Evolutionary conservation across 306 rosid species (phyloP).

Genomic region (Vigna trinervia): DNA sequence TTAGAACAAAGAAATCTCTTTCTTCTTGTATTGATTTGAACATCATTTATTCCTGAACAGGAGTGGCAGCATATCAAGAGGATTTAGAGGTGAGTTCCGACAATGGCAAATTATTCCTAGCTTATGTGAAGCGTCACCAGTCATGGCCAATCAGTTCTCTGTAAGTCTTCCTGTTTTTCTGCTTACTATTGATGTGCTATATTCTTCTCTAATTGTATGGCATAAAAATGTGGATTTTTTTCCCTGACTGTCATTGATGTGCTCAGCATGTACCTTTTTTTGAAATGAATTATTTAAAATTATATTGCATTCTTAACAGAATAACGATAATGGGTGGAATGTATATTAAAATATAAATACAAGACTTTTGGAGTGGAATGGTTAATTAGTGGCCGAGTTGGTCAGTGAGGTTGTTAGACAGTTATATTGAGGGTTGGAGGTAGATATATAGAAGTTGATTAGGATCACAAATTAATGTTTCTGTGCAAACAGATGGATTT

Average conservation of each 20-base stretch:
- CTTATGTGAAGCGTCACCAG: conserved; percentile 82
- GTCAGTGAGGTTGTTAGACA: not conserved
- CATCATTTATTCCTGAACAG: conserved; percentile 53
- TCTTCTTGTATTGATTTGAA: conserved; percentile 43
- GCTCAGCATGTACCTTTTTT: not conserved
- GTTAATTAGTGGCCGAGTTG: not conserved
- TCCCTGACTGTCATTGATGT: conserved; percentile 12
- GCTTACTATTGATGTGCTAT: conserved; percentile 34
- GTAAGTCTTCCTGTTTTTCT: conserved; percentile 58
- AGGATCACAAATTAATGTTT: conserved; percentile 1
- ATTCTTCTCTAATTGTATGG: conserved; percentile 40
- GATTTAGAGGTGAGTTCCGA: conserved; percentile 97
- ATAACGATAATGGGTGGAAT: not conserved
- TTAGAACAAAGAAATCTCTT: not conserved
- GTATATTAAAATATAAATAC: not conserved
- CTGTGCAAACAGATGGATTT: not conserved
- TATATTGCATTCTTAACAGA: conserved; percentile 8
- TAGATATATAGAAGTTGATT: not conserved
- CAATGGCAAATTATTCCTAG: conserved; percentile 98
- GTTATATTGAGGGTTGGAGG: not conserved
- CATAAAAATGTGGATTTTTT: conserved; percentile 17
- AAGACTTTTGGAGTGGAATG: not conserved
- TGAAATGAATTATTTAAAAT: conserved; percentile 18
- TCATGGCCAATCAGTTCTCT: conserved; percentile 99
- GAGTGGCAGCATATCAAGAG: conserved; percentile 99